phyloP scores from a whole-genome alignment of 768 basidiomycete species.

The Pisolithus sp. region DNA sequence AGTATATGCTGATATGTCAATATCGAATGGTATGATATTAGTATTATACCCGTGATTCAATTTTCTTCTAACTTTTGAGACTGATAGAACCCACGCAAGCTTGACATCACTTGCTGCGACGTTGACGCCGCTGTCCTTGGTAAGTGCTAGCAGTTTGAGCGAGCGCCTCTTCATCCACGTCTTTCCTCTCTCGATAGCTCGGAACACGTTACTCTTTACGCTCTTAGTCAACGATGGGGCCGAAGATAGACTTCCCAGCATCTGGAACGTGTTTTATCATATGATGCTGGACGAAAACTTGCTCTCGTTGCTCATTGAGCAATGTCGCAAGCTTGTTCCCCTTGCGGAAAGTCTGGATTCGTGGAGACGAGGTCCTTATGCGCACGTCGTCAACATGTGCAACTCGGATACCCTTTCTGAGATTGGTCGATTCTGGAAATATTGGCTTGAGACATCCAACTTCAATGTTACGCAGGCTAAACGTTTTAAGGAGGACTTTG shows the following conservation, averaged over 20 bases:
- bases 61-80: background rate
- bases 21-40: background rate
- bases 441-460: constrained; percentile 10
- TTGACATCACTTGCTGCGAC: constrained; percentile 27
- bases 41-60: no score
- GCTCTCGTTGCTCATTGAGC: constrained; percentile 17
- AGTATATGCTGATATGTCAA: constrained; percentile 13
- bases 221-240: constrained; percentile 18
- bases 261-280: constrained; percentile 30
- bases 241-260: constrained; percentile 9
- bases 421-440: constrained; percentile 17
- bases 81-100: constrained; percentile 15
- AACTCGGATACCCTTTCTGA: constrained; percentile 19
- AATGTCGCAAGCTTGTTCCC: constrained; percentile 19
- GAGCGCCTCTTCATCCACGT: background rate
- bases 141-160: constrained; percentile 3
- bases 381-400: constrained; percentile 18
- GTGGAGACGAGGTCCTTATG: constrained; percentile 24
- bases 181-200: constrained; percentile 11
- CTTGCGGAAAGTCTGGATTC: constrained; percentile 12
- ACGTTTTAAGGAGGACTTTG: constrained; percentile 12
- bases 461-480: constrained; percentile 8
- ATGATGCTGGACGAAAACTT: constrained; percentile 19
- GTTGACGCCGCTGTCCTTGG: constrained; percentile 24
- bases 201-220: constrained; percentile 25